Percentiles rank a stretch among this genome's conserved stretches.
These are phyloP conservation scores for Ascochyta koolunga DNA, from an alignment of 2,329 filamentous ascomycete genomes.

Conservation along the genomic window DNA sequence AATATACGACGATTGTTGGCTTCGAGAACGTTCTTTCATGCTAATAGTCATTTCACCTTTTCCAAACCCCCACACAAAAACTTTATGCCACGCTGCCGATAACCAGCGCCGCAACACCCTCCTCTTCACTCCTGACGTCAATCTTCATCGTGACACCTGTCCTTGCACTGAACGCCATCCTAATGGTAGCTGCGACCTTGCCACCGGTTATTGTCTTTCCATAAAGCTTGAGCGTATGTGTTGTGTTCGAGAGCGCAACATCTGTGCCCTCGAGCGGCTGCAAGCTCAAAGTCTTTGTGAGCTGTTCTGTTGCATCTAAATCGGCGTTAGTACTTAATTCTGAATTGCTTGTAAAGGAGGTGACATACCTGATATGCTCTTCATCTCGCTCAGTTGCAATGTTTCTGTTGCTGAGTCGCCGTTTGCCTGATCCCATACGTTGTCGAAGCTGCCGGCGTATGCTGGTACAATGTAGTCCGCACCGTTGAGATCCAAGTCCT, in stretches of 20 bases:
- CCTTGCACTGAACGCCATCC: constrained; percentile 94
- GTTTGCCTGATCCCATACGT: constrained; percentile 92
- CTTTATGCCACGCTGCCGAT: constrained; percentile 79
- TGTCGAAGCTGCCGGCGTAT: constrained; percentile 93
- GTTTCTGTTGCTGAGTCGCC: constrained; percentile 93
- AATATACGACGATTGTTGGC: background rate
- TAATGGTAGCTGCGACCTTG: constrained; percentile 81
- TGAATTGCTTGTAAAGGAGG: background rate
- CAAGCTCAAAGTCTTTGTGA: constrained; percentile 83
- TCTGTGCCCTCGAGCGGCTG: constrained; percentile 95
- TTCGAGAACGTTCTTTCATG: constrained; percentile 7
- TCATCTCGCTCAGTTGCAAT: constrained; percentile 82
- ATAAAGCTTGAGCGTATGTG: constrained; percentile 92
- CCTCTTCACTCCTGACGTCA: constrained; percentile 88
- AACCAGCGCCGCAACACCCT: constrained; percentile 83
- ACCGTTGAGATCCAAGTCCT: constrained; percentile 87
- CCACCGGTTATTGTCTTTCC: constrained; percentile 94
- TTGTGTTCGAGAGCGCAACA: constrained; percentile 83
- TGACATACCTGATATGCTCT: constrained; percentile 84
- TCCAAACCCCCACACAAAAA: background rate
- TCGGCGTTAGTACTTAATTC: constrained; percentile 20
- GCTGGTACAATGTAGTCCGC: constrained; percentile 94
- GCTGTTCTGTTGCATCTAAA: constrained; percentile 87
- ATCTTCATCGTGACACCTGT: constrained; percentile 96
- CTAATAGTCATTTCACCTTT: constrained; percentile 8